Evolutionary conservation across 768 basidiomycete species (phyloP).

Genomic region (Tephrocybe sp.): DNA sequence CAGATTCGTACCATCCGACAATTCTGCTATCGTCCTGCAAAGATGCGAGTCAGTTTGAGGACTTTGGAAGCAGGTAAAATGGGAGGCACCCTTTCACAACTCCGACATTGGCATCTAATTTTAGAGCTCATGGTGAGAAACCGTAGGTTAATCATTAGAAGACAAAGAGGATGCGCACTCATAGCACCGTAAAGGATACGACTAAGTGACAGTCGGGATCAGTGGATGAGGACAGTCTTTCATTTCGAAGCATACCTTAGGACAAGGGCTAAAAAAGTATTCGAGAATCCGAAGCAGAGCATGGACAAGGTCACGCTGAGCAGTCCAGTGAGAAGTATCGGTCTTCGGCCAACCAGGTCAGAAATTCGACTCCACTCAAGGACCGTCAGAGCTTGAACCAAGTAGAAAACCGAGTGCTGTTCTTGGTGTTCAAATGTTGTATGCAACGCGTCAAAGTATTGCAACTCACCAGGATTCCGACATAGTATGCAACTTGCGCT

Average conservation of each 20-base stretch:
- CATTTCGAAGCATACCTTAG: constrained; percentile 31
- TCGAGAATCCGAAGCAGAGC: constrained; percentile 72
- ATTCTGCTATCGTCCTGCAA: constrained; percentile 62
- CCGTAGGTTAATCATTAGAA: not conserved
- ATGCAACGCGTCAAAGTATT: not conserved
- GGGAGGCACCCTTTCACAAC: constrained; percentile 53
- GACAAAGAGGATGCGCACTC: constrained; percentile 36
- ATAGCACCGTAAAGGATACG: constrained; percentile 68
- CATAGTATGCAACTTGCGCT: constrained; percentile 72
- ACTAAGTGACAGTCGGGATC: constrained; percentile 25
- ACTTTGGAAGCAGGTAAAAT: not conserved
- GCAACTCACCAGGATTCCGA: constrained; percentile 61
- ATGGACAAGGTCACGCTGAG: constrained; percentile 66
- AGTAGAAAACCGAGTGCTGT: constrained; percentile 76
- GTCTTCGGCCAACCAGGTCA: constrained; percentile 71
- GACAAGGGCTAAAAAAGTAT: constrained; percentile 62
- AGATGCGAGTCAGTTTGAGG: not conserved
- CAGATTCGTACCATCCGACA: constrained; percentile 71
- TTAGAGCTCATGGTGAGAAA: not conserved
- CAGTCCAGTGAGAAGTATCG: constrained; percentile 66
- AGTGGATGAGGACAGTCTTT: not conserved
- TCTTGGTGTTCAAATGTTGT: no score
- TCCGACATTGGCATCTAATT: constrained; percentile 61
- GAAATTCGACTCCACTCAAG: constrained; percentile 76
- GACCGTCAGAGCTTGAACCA: constrained; percentile 68